Percentiles rank a stretch among this genome's conserved stretches.
phyloP scores from a whole-genome alignment of 352 stramenopile genomes.

The Pilasporangium apinafurcum region DNA sequence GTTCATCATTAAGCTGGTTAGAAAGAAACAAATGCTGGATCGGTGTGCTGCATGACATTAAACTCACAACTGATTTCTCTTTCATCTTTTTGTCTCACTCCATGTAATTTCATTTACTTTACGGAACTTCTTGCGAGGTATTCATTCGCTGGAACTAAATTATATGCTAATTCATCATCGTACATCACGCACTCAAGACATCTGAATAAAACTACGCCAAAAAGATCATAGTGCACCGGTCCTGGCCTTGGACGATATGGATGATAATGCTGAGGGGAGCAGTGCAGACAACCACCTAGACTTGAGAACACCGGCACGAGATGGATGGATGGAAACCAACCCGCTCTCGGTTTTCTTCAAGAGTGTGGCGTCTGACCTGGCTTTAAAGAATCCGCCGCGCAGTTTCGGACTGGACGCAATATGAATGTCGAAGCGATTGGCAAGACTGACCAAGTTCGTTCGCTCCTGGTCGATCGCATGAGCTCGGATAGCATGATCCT shows the following conservation, averaged over 20 bases:
- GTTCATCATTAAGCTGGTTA: background rate
- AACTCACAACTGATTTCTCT: slow-evolving; percentile 1
- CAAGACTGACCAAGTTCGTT: slow-evolving; percentile 7
- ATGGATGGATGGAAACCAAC: slow-evolving; percentile 6
- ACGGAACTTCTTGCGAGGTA: too few species aligned
- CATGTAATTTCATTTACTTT: too few species aligned
- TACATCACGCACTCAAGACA: too few species aligned
- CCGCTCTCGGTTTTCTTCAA: slow-evolving; percentile 8
- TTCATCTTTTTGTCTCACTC: slow-evolving; percentile 3
- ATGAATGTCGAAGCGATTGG: slow-evolving; percentile 47
- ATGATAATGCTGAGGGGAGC: too few species aligned
- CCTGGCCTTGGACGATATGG: too few species aligned
- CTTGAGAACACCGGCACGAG: slow-evolving; percentile 11
- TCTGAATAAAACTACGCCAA: slow-evolving; percentile 6
- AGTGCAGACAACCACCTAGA: slow-evolving; percentile 22
- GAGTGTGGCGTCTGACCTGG: slow-evolving; percentile 8
- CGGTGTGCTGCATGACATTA: too few species aligned
- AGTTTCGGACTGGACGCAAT: slow-evolving; percentile 9
- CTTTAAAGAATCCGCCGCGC: slow-evolving; percentile 9
- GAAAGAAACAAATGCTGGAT: too few species aligned
- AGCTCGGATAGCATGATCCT: slow-evolving; percentile 17
- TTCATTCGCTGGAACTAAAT: too few species aligned
- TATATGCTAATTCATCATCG: too few species aligned
- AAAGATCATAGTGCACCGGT: slow-evolving; percentile 12
- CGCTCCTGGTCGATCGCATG: slow-evolving; percentile 7